Evolutionary conservation across 192 early-diverging fungal species (phyloP).

Genomic region (Dissophora ornata): DNA sequence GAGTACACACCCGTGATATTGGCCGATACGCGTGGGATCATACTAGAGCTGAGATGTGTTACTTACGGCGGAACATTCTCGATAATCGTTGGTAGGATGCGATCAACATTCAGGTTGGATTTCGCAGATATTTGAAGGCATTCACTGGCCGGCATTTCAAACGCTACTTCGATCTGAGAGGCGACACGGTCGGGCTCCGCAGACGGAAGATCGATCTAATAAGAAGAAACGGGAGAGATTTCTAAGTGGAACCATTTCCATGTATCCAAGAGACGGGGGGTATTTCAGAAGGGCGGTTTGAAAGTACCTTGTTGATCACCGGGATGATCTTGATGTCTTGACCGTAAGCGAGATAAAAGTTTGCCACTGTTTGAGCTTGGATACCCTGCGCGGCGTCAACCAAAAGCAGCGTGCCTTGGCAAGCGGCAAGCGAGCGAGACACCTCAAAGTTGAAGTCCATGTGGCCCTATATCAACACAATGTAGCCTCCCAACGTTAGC

Average conservation of each 20-base stretch:
- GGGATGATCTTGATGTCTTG: constrained; percentile 89
- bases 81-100: constrained; percentile 82
- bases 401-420: constrained; percentile 91
- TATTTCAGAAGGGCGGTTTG: neutral
- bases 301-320: constrained; percentile 85
- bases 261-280: neutral
- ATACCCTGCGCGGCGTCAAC: constrained; percentile 97
- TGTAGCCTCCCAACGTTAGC: too few relatives aligned
- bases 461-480: too few relatives aligned
- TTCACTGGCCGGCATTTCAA: constrained; percentile 80
- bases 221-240: too few relatives aligned
- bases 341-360: constrained; percentile 94
- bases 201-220: constrained; percentile 87
- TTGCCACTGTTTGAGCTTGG: constrained; percentile 98
- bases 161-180: constrained; percentile 85
- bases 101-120: constrained; percentile 77
- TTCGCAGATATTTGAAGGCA: constrained; percentile 86
- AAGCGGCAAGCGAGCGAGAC: constrained; percentile 90
- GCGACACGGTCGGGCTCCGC: constrained; percentile 84
- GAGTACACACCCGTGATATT: neutral
- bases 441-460: constrained; percentile 98
- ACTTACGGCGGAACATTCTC: constrained; percentile 77
- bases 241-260: too few relatives aligned
- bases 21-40: neutral
- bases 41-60: too few relatives aligned